These are phyloP conservation scores for Cercospora canescens DNA, from an alignment of 2,329 filamentous ascomycete species.

Conservation along the genomic window DNA sequence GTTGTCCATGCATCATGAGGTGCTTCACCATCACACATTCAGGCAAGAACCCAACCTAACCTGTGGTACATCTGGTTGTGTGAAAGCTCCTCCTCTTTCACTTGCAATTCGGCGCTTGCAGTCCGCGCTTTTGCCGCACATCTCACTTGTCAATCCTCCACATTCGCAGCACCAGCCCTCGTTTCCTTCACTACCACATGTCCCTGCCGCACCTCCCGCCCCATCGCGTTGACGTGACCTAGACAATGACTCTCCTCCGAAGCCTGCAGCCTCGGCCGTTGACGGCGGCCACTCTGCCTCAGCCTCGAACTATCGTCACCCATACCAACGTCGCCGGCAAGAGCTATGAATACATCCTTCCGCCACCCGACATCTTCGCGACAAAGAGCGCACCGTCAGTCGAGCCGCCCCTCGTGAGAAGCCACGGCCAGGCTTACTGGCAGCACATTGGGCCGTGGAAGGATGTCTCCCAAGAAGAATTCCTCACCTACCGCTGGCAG, in stretches of 20 bases:
- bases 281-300: background rate
- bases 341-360: slow-evolving; percentile 5
- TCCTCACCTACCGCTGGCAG: slow-evolving; percentile 57
- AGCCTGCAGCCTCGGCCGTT: background rate
- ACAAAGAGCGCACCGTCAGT: background rate
- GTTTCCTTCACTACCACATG: background rate
- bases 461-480: slow-evolving; percentile 49
- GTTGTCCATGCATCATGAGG: slow-evolving; percentile 2
- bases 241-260: background rate
- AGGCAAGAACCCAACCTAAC: background rate
- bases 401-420: background rate
- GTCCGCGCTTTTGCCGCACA: background rate
- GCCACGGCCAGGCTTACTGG: slow-evolving; percentile 19
- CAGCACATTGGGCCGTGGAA: slow-evolving; percentile 43
- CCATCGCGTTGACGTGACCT: background rate
- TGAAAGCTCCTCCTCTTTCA: background rate
- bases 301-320: slow-evolving; percentile 3
- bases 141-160: background rate
- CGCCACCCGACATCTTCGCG: slow-evolving; percentile 13
- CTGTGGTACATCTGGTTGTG: background rate
- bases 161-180: background rate
- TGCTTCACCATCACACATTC: background rate
- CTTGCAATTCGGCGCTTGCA: background rate
- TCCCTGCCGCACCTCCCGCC: no score
- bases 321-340: slow-evolving; percentile 12